Percentiles rank a stretch among this genome's conserved stretches.
These are phyloP conservation scores for Colletotrichum sp. DNA, from an alignment of 2,329 filamentous ascomycete species.

Conservation along the genomic window DNA sequence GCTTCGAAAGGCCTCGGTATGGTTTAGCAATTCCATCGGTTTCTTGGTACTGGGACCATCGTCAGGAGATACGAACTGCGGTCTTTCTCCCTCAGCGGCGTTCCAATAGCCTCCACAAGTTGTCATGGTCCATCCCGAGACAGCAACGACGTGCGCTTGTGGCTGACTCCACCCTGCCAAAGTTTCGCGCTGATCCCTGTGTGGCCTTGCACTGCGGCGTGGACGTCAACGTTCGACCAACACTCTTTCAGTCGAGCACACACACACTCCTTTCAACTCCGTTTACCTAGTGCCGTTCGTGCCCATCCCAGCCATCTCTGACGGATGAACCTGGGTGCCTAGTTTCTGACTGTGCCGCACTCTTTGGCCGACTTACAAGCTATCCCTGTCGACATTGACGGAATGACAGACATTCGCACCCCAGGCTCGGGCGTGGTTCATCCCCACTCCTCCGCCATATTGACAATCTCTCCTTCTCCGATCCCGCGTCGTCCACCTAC, in stretches of 20 bases:
- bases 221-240: background rate
- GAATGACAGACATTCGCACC: constrained; percentile 6
- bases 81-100: constrained; percentile 4
- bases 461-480: background rate
- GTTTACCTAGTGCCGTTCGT: background rate
- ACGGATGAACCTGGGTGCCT: background rate
- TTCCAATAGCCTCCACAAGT: background rate
- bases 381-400: background rate
- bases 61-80: background rate
- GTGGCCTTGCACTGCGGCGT: background rate
- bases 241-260: background rate
- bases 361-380: background rate
- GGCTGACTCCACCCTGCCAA: constrained; percentile 8
- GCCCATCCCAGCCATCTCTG: background rate
- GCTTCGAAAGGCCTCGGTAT: background rate
- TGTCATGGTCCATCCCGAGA: background rate
- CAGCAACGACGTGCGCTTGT: background rate
- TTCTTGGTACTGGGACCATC: background rate
- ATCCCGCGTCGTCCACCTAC: background rate
- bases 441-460: background rate
- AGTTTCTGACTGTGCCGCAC: background rate
- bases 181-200: constrained; percentile 3
- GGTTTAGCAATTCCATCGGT: background rate
- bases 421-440: background rate
- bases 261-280: background rate